These are phyloP conservation scores for Reticulomyxa filosa DNA, from an alignment of 78 protist genomes.

Conservation along the genomic window DNA sequence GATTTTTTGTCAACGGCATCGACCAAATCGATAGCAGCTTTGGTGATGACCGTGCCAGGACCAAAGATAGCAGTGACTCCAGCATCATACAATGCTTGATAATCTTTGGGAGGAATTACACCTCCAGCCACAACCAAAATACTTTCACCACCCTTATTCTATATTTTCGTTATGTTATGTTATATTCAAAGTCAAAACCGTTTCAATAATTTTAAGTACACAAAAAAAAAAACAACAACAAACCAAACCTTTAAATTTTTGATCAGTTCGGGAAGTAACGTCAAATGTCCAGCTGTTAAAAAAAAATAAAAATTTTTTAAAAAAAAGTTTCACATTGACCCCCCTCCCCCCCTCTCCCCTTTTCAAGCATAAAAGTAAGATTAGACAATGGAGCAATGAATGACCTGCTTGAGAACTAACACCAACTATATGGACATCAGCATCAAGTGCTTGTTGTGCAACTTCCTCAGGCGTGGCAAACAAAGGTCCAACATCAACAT, in stretches of 20 bases:
- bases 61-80: slow-evolving; percentile 79
- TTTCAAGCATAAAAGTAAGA: neutral
- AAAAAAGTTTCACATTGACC: neutral
- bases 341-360: neutral
- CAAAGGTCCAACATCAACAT: slow-evolving; percentile 80
- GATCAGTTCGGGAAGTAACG: slow-evolving; percentile 74
- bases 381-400: neutral
- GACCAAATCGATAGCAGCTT: slow-evolving; percentile 6
- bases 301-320: neutral
- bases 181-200: too few relatives aligned
- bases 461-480: slow-evolving; percentile 57
- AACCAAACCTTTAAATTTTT: slow-evolving; percentile 26
- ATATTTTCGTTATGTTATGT: too few relatives aligned
- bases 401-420: slow-evolving; percentile 11
- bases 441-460: slow-evolving; percentile 55
- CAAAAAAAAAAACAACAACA: neutral
- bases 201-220: too few relatives aligned
- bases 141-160: slow-evolving; percentile 19
- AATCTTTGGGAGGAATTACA: slow-evolving; percentile 70
- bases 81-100: slow-evolving; percentile 46
- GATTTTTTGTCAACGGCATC: too few relatives aligned
- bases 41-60: slow-evolving; percentile 57
- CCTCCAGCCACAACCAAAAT: slow-evolving; percentile 75
- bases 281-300: slow-evolving; percentile 85
- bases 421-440: slow-evolving; percentile 89